These are phyloP conservation scores for Alternaria triticimaculans DNA, from an alignment of 2,329 filamentous ascomycete species.

Conservation along the genomic window DNA sequence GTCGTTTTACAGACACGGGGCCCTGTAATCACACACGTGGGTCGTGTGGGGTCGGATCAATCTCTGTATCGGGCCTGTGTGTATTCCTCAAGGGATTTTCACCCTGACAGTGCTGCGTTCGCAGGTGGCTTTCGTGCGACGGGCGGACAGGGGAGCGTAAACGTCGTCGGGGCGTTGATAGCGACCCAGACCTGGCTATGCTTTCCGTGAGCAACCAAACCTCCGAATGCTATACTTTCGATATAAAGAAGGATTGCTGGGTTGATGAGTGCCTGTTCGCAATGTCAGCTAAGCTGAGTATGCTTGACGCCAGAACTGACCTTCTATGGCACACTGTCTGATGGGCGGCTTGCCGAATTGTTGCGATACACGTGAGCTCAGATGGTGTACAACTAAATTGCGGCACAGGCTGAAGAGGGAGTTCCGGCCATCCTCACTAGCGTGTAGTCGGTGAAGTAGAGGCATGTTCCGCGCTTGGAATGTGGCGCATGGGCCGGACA, in stretches of 20 bases:
- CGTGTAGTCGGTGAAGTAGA: conserved; percentile 13
- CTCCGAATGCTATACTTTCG: neutral
- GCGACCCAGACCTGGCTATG: conserved; percentile 6
- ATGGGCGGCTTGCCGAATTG: neutral
- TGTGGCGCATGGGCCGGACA: conserved; percentile 7
- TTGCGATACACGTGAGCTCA: neutral
- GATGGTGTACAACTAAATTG: neutral
- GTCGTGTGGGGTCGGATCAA: conserved; percentile 13
- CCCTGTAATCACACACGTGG: conserved; percentile 7
- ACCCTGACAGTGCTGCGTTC: neutral
- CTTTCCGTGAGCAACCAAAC: neutral
- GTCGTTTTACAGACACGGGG: conserved; percentile 8
- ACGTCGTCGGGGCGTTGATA: conserved; percentile 1
- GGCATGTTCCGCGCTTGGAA: conserved; percentile 5
- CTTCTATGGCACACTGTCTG: neutral
- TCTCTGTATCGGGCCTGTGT: neutral
- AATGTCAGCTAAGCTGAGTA: conserved; percentile 4
- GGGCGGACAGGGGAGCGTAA: neutral
- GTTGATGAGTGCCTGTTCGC: neutral
- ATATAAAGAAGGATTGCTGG: neutral
- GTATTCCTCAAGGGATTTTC: neutral
- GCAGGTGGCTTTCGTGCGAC: conserved; percentile 5
- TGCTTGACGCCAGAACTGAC: neutral
- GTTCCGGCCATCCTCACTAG: neutral
- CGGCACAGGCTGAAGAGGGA: neutral